These are phyloP conservation scores for Amphicarpaea edgeworthii DNA, from an alignment of 306 rosid species.

Conservation along the genomic window DNA sequence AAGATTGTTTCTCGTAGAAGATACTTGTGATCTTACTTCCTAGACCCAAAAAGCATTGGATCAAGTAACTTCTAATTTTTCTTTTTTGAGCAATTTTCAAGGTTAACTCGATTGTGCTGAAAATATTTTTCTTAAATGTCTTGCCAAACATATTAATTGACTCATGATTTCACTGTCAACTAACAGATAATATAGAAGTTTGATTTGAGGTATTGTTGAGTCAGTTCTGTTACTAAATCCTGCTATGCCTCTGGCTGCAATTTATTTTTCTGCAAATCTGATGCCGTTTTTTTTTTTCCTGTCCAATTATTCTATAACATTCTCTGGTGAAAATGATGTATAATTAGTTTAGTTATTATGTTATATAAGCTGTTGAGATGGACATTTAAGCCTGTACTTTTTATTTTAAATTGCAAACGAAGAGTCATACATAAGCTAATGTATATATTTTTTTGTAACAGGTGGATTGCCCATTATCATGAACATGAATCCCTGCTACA, in stretches of 20 bases:
- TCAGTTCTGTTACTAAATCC: neutral
- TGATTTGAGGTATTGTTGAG: neutral
- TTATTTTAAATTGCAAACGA: too few species aligned
- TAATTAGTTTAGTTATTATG: neutral
- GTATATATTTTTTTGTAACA: conserved; percentile 44
- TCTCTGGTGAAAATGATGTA: neutral
- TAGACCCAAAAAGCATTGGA: neutral
- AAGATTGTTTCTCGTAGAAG: neutral
- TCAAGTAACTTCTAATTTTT: neutral
- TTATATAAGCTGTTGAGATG: too few species aligned
- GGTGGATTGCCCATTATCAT: conserved; percentile 92
- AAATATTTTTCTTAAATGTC: neutral
- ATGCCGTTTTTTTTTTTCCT: neutral
- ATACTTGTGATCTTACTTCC: neutral
- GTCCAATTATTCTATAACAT: neutral
- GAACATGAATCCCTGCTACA: conserved; percentile 88
- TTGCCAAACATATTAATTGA: neutral
- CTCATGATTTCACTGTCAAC: neutral
- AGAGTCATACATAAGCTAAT: conserved; percentile 15
- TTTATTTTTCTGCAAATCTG: neutral
- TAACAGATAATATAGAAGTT: neutral
- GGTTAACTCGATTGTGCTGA: conserved; percentile 2
- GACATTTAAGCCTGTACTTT: too few species aligned
- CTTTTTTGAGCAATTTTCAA: neutral
- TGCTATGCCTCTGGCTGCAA: neutral